These are phyloP conservation scores for Corinectria fuckeliana DNA, from an alignment of 2,329 filamentous ascomycete species.

Conservation along the genomic window DNA sequence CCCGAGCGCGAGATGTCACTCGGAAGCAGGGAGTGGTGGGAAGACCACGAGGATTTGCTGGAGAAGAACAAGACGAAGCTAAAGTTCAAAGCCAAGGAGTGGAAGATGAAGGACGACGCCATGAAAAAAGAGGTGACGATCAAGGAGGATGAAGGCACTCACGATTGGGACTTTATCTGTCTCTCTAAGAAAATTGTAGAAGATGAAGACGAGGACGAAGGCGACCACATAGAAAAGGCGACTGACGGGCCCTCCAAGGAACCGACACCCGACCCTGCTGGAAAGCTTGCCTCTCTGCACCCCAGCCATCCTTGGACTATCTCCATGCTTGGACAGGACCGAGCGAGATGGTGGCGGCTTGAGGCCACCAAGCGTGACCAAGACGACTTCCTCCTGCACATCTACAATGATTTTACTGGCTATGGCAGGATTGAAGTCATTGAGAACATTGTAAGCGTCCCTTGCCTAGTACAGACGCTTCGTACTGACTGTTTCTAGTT, in stretches of 20 bases:
- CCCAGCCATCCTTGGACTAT: conserved; percentile 25
- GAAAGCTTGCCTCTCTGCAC: conserved; percentile 29
- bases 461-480: no score
- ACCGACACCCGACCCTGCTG: neutral
- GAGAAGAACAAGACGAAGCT: conserved; percentile 26
- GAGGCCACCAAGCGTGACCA: conserved; percentile 37
- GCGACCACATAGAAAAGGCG: neutral
- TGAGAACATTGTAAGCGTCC: conserved; percentile 44
- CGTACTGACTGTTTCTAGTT: conserved; percentile 26
- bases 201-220: neutral
- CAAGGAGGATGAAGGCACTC: conserved; percentile 22
- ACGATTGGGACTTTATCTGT: conserved; percentile 34
- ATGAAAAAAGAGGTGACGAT: conserved; percentile 17
- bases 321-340: conserved; percentile 25
- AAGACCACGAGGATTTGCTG: conserved; percentile 26
- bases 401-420: conserved; percentile 49
- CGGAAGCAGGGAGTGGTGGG: conserved; percentile 29
- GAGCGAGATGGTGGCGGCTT: conserved; percentile 26
- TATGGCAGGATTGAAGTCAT: conserved; percentile 51
- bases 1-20: conserved; percentile 26
- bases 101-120: conserved; percentile 31
- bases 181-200: neutral
- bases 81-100: conserved; percentile 20
- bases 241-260: neutral
- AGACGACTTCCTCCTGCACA: conserved; percentile 50